phyloP scores from a whole-genome alignment of 768 basidiomycete species.

The Pluteus cervinus region DNA sequence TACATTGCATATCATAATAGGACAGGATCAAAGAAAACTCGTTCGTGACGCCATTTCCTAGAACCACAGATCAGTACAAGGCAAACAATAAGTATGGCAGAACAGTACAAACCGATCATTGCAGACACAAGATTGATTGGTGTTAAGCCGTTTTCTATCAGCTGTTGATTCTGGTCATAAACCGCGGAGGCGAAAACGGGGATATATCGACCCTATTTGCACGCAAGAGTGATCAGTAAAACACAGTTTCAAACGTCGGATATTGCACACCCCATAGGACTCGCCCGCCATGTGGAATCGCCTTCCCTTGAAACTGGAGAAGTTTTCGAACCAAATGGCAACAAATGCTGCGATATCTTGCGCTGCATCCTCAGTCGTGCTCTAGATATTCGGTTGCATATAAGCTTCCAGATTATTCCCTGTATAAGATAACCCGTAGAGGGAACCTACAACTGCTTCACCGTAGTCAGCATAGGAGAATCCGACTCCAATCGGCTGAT shows the following conservation, averaged over 20 bases:
- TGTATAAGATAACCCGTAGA: neutral
- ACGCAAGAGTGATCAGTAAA: neutral
- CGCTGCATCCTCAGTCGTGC: conserved; percentile 62
- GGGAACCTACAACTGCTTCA: conserved; percentile 42
- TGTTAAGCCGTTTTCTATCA: conserved; percentile 47
- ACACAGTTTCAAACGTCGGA: neutral
- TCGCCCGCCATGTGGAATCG: conserved; percentile 66
- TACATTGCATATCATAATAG: conserved; percentile 50
- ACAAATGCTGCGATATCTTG: conserved; percentile 68
- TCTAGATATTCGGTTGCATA: conserved; percentile 25
- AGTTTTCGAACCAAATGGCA: conserved; percentile 69
- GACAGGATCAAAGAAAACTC: conserved; percentile 35
- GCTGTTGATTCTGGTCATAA: conserved; percentile 60
- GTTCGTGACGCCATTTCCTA: conserved; percentile 63
- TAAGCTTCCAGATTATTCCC: neutral
- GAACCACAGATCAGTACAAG: neutral
- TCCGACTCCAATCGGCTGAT: conserved; percentile 57
- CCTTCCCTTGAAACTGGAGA: conserved; percentile 63
- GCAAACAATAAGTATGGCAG: neutral
- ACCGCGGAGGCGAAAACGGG: conserved; percentile 74
- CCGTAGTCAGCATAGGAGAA: conserved; percentile 64
- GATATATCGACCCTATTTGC: conserved; percentile 55
- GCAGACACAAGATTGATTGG: conserved; percentile 62
- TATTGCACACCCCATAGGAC: conserved; percentile 60
- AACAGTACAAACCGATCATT: conserved; percentile 50